Conservation (phyloP, 2,329 filamentous ascomycete species). For the Dactylellina drechsleri region DNA sequence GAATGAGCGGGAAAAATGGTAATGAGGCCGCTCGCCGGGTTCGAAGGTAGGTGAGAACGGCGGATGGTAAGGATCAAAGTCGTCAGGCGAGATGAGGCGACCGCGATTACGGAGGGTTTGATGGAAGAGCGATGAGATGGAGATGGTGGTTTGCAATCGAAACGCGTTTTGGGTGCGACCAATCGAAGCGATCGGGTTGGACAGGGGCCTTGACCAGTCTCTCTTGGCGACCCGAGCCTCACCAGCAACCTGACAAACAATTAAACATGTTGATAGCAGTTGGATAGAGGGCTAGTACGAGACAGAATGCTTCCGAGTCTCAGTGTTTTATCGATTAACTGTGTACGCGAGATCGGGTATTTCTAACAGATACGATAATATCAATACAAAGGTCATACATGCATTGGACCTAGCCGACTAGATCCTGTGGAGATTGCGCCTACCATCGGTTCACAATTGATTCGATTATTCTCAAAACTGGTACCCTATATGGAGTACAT, state of each 20-base stretch:
- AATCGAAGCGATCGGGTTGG: constrained; percentile 15
- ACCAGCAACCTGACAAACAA: background rate
- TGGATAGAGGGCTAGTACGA: no score
- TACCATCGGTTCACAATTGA: constrained; percentile 7
- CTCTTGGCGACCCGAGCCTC: constrained; percentile 11
- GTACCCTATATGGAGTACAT: background rate
- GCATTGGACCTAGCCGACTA: no score
- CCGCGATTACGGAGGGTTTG: background rate
- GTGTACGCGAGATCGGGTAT: no score
- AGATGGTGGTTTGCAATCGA: constrained; percentile 21
- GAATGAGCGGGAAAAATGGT: no score
- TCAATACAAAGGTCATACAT: no score
- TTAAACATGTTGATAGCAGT: no score
- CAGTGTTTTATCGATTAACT: no score
- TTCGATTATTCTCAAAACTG: constrained; percentile 12
- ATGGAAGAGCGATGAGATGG: background rate
- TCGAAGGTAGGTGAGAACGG: background rate
- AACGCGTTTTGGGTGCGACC: constrained; percentile 48
- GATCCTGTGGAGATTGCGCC: background rate
- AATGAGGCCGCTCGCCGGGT: no score
- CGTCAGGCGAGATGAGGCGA: background rate
- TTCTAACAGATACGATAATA: no score
- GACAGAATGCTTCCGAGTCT: no score
- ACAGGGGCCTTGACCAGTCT: background rate
- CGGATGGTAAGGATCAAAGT: background rate